Evolutionary conservation across 768 basidiomycete genomes (phyloP).

Genomic region (Calvatia gigantea): DNA sequence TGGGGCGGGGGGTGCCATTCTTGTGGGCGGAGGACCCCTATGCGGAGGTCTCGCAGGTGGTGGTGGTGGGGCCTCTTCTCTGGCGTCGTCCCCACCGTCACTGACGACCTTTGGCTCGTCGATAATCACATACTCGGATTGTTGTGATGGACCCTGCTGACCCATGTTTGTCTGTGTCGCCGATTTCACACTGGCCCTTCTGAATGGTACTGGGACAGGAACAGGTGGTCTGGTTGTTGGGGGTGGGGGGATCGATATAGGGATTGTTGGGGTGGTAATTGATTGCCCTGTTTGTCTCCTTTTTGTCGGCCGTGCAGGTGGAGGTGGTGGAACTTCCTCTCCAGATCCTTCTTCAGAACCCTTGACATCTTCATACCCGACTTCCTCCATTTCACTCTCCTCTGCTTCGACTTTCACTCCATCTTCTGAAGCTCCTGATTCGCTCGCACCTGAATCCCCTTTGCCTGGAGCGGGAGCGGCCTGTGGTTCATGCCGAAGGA

Average conservation of each 20-base stretch:
- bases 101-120: slow-evolving; percentile 38
- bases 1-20: slow-evolving; percentile 21
- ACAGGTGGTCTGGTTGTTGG: slow-evolving; percentile 48
- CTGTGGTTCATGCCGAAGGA: slow-evolving; percentile 20
- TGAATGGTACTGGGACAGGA: slow-evolving; percentile 31
- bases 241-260: slow-evolving; percentile 16
- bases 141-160: slow-evolving; percentile 23
- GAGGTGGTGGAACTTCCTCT: slow-evolving; percentile 45
- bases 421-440: slow-evolving; percentile 57
- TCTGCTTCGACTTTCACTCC: slow-evolving; percentile 64
- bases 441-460: slow-evolving; percentile 24
- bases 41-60: slow-evolving; percentile 43
- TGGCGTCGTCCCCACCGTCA: slow-evolving; percentile 33
- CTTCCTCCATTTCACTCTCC: slow-evolving; percentile 72
- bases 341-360: slow-evolving; percentile 37
- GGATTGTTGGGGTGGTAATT: slow-evolving; percentile 14
- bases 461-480: slow-evolving; percentile 2
- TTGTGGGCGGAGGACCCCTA: slow-evolving; percentile 37
- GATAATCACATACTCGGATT: slow-evolving; percentile 62
- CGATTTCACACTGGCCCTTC: slow-evolving; percentile 36
- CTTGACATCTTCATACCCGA: slow-evolving; percentile 51
- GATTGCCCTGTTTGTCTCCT: slow-evolving; percentile 14
- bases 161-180: slow-evolving; percentile 12
- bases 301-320: slow-evolving; percentile 42
- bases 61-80: slow-evolving; percentile 38